phyloP scores from a whole-genome alignment of 345 rosid genomes.

The Passiflora organensis region DNA sequence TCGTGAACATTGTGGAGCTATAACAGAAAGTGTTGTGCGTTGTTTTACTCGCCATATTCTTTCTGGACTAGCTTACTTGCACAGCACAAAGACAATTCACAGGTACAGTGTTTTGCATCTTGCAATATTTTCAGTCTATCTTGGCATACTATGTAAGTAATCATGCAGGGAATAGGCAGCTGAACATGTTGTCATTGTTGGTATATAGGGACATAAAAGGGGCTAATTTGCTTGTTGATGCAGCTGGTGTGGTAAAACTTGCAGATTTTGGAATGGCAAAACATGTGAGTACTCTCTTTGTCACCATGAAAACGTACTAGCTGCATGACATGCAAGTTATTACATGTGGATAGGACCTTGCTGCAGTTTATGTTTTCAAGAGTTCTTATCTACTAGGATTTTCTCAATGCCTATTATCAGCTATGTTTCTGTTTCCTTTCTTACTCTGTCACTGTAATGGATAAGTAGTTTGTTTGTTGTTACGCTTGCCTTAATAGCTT shows the following conservation, averaged over 20 bases:
- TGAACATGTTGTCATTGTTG: constrained; percentile 13
- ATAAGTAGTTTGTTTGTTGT: too few species aligned
- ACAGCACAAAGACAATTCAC: constrained; percentile 82
- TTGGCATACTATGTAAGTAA: neutral
- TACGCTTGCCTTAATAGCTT: too few species aligned
- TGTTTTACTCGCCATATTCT: constrained; percentile 90
- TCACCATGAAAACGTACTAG: neutral
- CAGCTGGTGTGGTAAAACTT: constrained; percentile 89
- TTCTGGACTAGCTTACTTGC: constrained; percentile 86
- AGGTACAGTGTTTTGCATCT: constrained; percentile 13
- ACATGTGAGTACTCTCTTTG: constrained; percentile 53
- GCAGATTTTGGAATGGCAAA: constrained; percentile 99
- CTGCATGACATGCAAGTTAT: too few species aligned
- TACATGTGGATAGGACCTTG: too few species aligned
- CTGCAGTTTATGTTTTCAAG: too few species aligned
- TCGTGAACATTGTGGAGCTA: constrained; percentile 86
- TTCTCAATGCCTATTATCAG: too few species aligned
- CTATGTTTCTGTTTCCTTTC: neutral
- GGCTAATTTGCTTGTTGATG: constrained; percentile 96
- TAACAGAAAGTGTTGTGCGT: constrained; percentile 88
- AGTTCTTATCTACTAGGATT: too few species aligned
- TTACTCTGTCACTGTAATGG: neutral
- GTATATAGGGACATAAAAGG: constrained; percentile 89
- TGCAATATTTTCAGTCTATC: neutral
- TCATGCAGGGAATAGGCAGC: constrained; percentile 8